Conservation (phyloP, 805 yeast species). For the Hanseniaspora singularis region DNA sequence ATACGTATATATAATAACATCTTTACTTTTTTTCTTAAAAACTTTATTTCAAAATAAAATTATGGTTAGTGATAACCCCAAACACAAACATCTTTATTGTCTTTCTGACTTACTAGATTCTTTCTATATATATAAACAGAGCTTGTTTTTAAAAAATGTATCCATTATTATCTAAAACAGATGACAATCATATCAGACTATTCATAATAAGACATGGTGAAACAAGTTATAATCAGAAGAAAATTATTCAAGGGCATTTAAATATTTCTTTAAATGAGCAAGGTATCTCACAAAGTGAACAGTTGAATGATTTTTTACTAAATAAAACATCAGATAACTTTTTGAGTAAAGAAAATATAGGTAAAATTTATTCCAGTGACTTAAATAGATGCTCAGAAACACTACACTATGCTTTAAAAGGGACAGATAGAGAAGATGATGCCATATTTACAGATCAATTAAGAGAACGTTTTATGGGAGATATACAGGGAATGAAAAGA, state of each 20-base stretch:
- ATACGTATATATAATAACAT: no score
- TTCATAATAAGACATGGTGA: slow-evolving; percentile 76
- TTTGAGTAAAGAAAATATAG: slow-evolving; percentile 27
- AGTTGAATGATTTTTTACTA: slow-evolving; percentile 34
- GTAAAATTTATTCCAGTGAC: slow-evolving; percentile 33
- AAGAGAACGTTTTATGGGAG: slow-evolving; percentile 72
- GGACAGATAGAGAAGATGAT: slow-evolving; percentile 21
- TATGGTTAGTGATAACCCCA: slow-evolving; percentile 17
- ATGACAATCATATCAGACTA: slow-evolving; percentile 34
- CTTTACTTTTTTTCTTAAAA: no score
- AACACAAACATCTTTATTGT: no score
- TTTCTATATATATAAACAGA: no score
- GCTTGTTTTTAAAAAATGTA: no score
- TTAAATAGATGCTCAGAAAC: slow-evolving; percentile 52
- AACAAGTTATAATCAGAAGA: slow-evolving; percentile 57
- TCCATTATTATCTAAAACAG: slow-evolving; percentile 25
- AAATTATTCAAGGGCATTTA: slow-evolving; percentile 67
- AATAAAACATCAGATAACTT: slow-evolving; percentile 4
- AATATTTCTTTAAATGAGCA: slow-evolving; percentile 51
- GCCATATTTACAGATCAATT: slow-evolving; percentile 33
- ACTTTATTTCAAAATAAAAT: background rate
- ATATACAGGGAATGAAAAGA: slow-evolving; percentile 61
- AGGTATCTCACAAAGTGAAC: slow-evolving; percentile 50
- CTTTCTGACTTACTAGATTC: no score
- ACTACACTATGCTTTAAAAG: slow-evolving; percentile 31